Base-by-base conservation (phyloP, 2,329 filamentous ascomycete species). In the Aphanocladium album region DNA sequence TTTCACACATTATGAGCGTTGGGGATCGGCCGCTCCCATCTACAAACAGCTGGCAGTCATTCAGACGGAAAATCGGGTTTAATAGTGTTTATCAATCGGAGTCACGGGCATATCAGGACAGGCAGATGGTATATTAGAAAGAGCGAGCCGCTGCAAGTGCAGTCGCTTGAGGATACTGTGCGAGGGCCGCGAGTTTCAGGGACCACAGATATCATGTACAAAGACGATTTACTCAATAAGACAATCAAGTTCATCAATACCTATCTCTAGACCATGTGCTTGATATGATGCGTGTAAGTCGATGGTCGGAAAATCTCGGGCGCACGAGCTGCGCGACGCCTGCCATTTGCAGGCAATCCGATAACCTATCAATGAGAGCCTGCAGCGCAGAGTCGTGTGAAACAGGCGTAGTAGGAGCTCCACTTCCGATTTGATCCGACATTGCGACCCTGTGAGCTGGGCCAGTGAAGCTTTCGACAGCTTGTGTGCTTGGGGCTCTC, bases 391-490 rank as follows among this genome's bases (percentile, higher is more conserved):
- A 47, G 14, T 47, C 23, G 16, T 45, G 25, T 12, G 25, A n/a
- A n/a, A 14, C 27, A 19, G 35, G 37, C 37, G 23, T 43, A 46
- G 19, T 35, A 52, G 30, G 11, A 37, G n/a, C 41, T 47, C 41
- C 19, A 27, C 45, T 50, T 57, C 55, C 55, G 55, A 50, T 23
- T 50, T 57, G 55, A 57, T 57, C 55, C 55, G 55, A 57, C 23
- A 45, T 5, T 16, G 19, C 11, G 21, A 19, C 8, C 17, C 11
- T 56, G 2, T 37, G 27, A 11, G 50, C 33, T 43, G 12, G 11
- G 17, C 25, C 52, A 19, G 35, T 19, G n/a, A 52, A 53, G 3
- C 50, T 19, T 23, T 37, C 33, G 9, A 8, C 39, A 14, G 17
- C 25, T n/a, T 23, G 21, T 46, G 16, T 33, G 53, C 41, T 56